phyloP scores from a whole-genome alignment of 1,139 yeast species.

The Wickerhamomyces sp. region DNA sequence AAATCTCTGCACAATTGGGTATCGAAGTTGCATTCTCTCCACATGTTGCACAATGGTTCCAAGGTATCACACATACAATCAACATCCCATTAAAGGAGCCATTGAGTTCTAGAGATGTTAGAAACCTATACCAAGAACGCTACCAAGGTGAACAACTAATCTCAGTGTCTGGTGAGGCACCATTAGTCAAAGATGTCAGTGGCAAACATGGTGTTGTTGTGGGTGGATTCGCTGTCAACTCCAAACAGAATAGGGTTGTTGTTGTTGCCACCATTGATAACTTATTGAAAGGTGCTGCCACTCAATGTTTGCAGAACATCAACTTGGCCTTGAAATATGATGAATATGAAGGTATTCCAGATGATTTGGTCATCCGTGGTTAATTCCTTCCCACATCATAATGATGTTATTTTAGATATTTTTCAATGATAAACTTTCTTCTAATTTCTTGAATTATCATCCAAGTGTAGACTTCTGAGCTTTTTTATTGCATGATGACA shows the following conservation, averaged over 20 bases:
- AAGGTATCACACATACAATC: slow-evolving; percentile 91
- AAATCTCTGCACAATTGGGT: slow-evolving; percentile 78
- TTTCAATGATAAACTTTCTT: too few relatives aligned
- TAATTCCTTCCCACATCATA: slow-evolving; percentile 2
- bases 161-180: slow-evolving; percentile 84
- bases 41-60: slow-evolving; percentile 99
- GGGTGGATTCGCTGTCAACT: slow-evolving; percentile 93
- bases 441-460: too few relatives aligned
- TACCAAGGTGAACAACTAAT: slow-evolving; percentile 85
- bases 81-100: slow-evolving; percentile 78
- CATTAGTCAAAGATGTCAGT: slow-evolving; percentile 83
- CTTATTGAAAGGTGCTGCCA: slow-evolving; percentile 95
- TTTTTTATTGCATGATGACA: too few relatives aligned
- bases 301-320: slow-evolving; percentile 95
- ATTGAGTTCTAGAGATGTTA: slow-evolving; percentile 74
- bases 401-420: too few relatives aligned
- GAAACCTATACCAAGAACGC: slow-evolving; percentile 82
- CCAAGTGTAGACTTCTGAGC: too few relatives aligned
- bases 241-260: slow-evolving; percentile 86
- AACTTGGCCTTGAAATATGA: slow-evolving; percentile 86
- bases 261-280: slow-evolving; percentile 94
- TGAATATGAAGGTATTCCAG: slow-evolving; percentile 93
- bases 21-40: slow-evolving; percentile 84
- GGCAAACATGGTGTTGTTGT: slow-evolving; percentile 93
- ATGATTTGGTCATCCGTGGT: slow-evolving; percentile 29